Percentiles rank a stretch among this genome's conserved stretches.
Evolutionary conservation across 176 grass and related monocot genomes (phyloP).

Genomic region (Avena sativa): DNA sequence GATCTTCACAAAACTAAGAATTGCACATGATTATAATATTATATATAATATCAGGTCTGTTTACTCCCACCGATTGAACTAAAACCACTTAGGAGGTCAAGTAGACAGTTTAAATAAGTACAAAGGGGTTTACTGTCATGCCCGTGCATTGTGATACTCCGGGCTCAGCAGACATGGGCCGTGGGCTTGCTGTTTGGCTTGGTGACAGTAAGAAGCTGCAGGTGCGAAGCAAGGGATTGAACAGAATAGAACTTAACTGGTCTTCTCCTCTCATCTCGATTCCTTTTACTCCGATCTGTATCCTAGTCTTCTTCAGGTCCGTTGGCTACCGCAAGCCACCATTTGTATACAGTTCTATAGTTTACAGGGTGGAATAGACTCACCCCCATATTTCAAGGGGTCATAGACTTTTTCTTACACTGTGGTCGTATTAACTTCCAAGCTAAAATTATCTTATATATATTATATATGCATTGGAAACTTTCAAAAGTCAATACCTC

Average conservation of each 20-base stretch:
- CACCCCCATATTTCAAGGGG: not conserved
- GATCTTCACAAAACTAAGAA: not conserved
- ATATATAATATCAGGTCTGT: not conserved
- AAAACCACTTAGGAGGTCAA: conserved; percentile 2
- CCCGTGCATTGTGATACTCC: too few species aligned
- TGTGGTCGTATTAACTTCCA: not conserved
- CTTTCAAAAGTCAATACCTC: conserved; percentile 63
- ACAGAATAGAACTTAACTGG: too few species aligned
- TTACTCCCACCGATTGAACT: not conserved
- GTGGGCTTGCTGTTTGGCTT: too few species aligned
- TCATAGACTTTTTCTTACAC: not conserved
- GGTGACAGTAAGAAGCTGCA: too few species aligned
- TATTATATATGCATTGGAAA: not conserved
- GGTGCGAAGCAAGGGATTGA: too few species aligned
- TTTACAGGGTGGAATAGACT: conserved; percentile 12
- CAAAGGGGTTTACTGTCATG: too few species aligned
- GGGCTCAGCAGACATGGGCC: too few species aligned
- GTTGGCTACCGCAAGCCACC: too few species aligned
- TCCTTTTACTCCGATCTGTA: too few species aligned
- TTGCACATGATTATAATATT: conserved; percentile 17
- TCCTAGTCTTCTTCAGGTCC: too few species aligned
- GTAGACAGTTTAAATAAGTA: conserved; percentile 13
- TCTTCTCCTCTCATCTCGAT: too few species aligned
- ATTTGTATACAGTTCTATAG: not conserved
- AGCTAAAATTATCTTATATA: not conserved